A percentile compares a stretch with the other conserved stretches of the same genome.
phyloP scores from a whole-genome alignment of 805 yeast species.

The Ogataea pilisensis region DNA sequence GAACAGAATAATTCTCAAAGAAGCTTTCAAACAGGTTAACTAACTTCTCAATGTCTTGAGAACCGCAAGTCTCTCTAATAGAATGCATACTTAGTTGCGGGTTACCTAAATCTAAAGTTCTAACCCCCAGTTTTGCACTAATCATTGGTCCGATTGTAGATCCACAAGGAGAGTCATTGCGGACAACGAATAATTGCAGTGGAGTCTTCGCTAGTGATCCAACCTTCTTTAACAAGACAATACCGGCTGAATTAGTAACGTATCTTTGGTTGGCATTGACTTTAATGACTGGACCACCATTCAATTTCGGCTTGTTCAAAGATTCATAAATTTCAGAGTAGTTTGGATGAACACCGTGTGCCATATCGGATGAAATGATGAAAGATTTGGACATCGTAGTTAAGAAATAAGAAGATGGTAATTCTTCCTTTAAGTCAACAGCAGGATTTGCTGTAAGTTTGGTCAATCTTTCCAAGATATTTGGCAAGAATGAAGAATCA shows the following conservation, averaged over 20 bases:
- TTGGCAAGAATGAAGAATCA: conserved; percentile 83
- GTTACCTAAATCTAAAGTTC: conserved; percentile 86
- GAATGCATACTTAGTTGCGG: conserved; percentile 94
- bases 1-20: conserved; percentile 41
- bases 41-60: conserved; percentile 63
- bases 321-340: conserved; percentile 73
- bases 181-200: conserved; percentile 85
- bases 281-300: conserved; percentile 89
- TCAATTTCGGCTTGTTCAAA: conserved; percentile 74
- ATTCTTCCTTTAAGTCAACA: conserved; percentile 31
- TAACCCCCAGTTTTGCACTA: conserved; percentile 79
- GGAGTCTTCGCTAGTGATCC: conserved; percentile 74
- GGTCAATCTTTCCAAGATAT: conserved; percentile 67
- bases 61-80: conserved; percentile 86
- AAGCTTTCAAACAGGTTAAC: conserved; percentile 59
- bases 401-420: conserved; percentile 37
- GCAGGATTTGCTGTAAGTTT: conserved; percentile 37
- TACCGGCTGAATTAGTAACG: conserved; percentile 89
- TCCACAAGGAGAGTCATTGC: conserved; percentile 93
- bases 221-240: conserved; percentile 67
- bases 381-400: conserved; percentile 74
- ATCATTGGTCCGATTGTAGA: conserved; percentile 95
- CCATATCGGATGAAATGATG: conserved; percentile 89
- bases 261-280: conserved; percentile 94
- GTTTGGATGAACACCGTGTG: conserved; percentile 96